These are phyloP conservation scores for Labyrinthula sp. DNA, from an alignment of 352 stramenopile species.

Conservation along the genomic window DNA sequence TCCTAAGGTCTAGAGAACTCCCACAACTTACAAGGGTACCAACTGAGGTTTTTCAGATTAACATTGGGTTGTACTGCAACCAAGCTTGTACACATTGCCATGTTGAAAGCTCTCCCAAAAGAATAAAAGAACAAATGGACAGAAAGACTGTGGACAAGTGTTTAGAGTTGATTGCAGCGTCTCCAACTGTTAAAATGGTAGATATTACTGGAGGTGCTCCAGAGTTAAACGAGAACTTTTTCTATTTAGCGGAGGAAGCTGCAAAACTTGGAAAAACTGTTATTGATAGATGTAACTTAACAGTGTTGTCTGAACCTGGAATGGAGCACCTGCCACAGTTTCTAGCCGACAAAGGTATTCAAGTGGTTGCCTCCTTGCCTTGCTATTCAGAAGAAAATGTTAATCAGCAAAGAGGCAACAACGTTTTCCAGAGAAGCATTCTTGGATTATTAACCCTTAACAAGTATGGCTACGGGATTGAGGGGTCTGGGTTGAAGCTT, in stretches of 20 bases:
- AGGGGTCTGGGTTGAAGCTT: constrained; percentile 35
- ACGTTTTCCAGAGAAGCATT: constrained; percentile 52
- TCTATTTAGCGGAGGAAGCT: constrained; percentile 48
- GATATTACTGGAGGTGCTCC: constrained; percentile 59
- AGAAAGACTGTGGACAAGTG: constrained; percentile 44
- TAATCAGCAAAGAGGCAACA: constrained; percentile 47
- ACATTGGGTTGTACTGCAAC: constrained; percentile 66
- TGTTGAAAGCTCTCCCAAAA: constrained; percentile 50
- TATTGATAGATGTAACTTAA: constrained; percentile 61
- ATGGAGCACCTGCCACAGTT: constrained; percentile 57
- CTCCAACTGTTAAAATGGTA: constrained; percentile 45
- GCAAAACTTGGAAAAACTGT: constrained; percentile 40
- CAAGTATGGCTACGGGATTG: constrained; percentile 45
- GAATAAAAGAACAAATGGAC: constrained; percentile 51
- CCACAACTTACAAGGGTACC: constrained; percentile 33
- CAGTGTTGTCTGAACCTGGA: constrained; percentile 52
- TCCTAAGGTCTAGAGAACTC: constrained; percentile 4
- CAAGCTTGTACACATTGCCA: constrained; percentile 62
- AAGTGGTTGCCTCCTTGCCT: constrained; percentile 45
- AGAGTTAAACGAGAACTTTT: constrained; percentile 54
- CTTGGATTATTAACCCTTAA: constrained; percentile 48
- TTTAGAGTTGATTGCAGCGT: constrained; percentile 44
- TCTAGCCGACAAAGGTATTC: constrained; percentile 48
- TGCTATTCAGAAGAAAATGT: constrained; percentile 60
- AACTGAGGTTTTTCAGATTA: constrained; percentile 52